These are phyloP conservation scores for Xerocomus potaroensis DNA, from an alignment of 768 basidiomycete species.

Conservation along the genomic window DNA sequence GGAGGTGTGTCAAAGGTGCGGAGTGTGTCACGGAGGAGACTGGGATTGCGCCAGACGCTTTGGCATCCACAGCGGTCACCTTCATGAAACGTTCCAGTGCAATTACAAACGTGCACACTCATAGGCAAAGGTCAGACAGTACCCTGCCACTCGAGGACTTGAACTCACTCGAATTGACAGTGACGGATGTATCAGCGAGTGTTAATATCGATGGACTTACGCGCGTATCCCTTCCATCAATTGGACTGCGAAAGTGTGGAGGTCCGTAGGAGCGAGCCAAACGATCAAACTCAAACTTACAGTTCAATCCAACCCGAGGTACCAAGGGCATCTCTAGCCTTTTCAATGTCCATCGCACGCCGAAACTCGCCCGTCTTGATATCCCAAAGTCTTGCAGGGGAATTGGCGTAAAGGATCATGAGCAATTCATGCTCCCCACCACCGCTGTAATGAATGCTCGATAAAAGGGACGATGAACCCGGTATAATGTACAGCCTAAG, in stretches of 20 bases:
- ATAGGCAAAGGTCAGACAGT: conserved; percentile 19
- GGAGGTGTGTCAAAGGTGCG: conserved; percentile 50
- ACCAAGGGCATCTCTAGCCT: conserved; percentile 67
- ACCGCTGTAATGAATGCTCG: conserved; percentile 57
- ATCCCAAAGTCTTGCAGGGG: conserved; percentile 85
- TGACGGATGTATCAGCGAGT: conserved; percentile 16
- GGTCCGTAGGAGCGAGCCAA: not conserved
- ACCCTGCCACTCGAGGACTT: conserved; percentile 4
- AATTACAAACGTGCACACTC: conserved; percentile 48
- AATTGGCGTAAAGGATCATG: conserved; percentile 70
- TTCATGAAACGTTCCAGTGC: conserved; percentile 51
- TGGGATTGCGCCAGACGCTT: conserved; percentile 46
- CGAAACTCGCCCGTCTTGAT: conserved; percentile 77
- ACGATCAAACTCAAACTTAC: conserved; percentile 45
- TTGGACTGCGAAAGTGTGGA: conserved; percentile 12
- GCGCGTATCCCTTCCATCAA: conserved; percentile 26
- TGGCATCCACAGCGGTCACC: conserved; percentile 45
- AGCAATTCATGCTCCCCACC: conserved; percentile 51
- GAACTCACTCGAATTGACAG: conserved; percentile 24
- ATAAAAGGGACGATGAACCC: conserved; percentile 66
- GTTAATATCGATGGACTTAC: conserved; percentile 24
- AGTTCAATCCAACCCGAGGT: conserved; percentile 72
- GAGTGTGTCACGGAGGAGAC: conserved; percentile 34
- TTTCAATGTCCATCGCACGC: conserved; percentile 73
- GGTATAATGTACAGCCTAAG: conserved; percentile 76